Base-by-base conservation (phyloP, 306 rosid genomes). In the Prunus kanzakura region DNA sequence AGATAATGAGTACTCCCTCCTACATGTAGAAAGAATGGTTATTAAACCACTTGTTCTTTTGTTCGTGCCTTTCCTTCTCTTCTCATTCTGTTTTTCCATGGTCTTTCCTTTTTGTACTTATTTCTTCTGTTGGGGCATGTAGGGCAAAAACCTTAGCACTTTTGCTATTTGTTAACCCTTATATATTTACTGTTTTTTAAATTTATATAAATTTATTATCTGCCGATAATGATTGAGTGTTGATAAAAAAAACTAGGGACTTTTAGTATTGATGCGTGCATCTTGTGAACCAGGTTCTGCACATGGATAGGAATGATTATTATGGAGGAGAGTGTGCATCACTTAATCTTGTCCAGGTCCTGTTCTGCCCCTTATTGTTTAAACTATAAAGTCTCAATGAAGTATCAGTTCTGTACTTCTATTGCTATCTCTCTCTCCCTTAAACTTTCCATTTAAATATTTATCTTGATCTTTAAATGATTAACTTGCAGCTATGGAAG, bases 281-380 rank as follows among this genome's bases (percentile, higher is more conserved):
- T 73, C 2, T 64, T 41, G 19, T 76, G 76, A 70, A 41, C 49
- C 79, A 92, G 97, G 98, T 95, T 68, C 92, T 95, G 84, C 98
- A 95, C 71, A 95, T 95, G 97, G 98, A 95, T 65, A 85, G 97
- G 78, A 95, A 95, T 83, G 98, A 95, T 71, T 92, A 95, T 56
- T 92, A 95, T 35, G 98, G 98, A 51, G 98, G 98, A 80, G 97
- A 92, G 65, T 95, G 97, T 49, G 79, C 98, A 4, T 95, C 98
- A 1, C 97, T 95, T 38, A 92, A 90, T 88, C 98, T 95, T 70
- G 63, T 71, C 81, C 97, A 95, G 93, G 97, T 94, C 1, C n/a
- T 45, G 65, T 69, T 22, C 72, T 77, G 72, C 64, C 61, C 23
- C 35, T 35, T 47, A 6, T 18, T 27, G 8, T 8, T n/a, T 9